phyloP scores from a whole-genome alignment of 2,329 filamentous ascomycete genomes.

The Talaromyces piceae region DNA sequence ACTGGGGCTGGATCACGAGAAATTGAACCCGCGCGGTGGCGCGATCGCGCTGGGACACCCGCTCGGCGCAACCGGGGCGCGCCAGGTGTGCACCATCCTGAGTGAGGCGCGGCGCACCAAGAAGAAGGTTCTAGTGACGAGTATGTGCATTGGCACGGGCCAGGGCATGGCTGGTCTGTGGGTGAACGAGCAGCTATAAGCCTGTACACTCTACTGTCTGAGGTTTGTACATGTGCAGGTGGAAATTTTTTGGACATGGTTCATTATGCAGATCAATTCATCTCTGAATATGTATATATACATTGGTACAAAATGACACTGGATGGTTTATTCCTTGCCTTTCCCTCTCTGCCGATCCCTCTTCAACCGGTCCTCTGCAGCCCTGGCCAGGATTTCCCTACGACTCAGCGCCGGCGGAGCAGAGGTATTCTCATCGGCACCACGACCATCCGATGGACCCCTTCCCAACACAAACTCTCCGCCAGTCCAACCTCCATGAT shows the following conservation, averaged over 20 bases:
- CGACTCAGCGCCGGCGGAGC: slow-evolving; percentile 44
- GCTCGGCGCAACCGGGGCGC: slow-evolving; percentile 77
- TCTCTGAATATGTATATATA: neutral
- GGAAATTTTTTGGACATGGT: neutral
- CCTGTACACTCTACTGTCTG: neutral
- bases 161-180: slow-evolving; percentile 62
- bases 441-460: slow-evolving; percentile 11
- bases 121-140: slow-evolving; percentile 86
- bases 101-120: slow-evolving; percentile 75
- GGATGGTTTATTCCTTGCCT: slow-evolving; percentile 11
- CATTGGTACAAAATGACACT: neutral
- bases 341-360: slow-evolving; percentile 40
- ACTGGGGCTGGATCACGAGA: slow-evolving; percentile 53
- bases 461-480: slow-evolving; percentile 66
- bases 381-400: slow-evolving; percentile 66
- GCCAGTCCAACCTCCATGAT: slow-evolving; percentile 70
- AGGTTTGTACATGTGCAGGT: slow-evolving; percentile 2
- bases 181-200: slow-evolving; percentile 52
- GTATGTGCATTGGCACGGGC: slow-evolving; percentile 72
- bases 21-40: slow-evolving; percentile 88
- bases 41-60: slow-evolving; percentile 91
- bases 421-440: slow-evolving; percentile 26
- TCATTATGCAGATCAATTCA: neutral
- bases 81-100: slow-evolving; percentile 85
- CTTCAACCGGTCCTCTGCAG: slow-evolving; percentile 60